Evolutionary conservation across 2,329 filamentous ascomycete species (phyloP).

Genomic region (Colletotrichum camelliae): DNA sequence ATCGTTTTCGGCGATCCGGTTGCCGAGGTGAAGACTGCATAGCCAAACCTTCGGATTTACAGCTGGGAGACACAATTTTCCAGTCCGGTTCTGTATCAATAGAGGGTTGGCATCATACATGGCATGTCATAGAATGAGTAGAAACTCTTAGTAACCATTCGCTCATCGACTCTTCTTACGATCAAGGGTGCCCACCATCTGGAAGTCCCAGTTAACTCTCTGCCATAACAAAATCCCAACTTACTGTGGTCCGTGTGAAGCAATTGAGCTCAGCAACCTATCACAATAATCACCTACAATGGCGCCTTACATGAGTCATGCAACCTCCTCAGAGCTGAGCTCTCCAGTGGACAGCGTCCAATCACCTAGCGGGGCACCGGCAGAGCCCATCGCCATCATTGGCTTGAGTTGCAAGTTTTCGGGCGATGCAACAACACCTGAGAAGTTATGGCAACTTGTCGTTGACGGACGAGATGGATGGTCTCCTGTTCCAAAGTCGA

Average conservation of each 20-base stretch:
- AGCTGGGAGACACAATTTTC: background rate
- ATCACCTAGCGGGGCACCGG: background rate
- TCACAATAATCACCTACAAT: background rate
- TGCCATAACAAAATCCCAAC: background rate
- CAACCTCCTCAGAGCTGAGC: background rate
- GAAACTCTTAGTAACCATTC: background rate
- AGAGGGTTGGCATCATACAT: background rate
- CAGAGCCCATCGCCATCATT: slow-evolving; percentile 26
- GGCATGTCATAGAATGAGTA: background rate
- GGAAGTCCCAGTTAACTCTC: background rate
- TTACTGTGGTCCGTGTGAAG: background rate
- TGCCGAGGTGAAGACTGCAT: background rate
- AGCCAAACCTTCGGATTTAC: background rate
- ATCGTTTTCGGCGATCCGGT: background rate
- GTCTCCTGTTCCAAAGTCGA: slow-evolving; percentile 1
- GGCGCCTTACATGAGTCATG: slow-evolving; percentile 1
- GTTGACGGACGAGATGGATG: background rate
- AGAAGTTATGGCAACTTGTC: slow-evolving; percentile 23
- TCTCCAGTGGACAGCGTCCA: slow-evolving; percentile 2
- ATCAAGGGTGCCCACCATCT: background rate
- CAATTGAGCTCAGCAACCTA: background rate
- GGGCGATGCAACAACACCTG: slow-evolving; percentile 19
- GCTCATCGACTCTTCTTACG: background rate
- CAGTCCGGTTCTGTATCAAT: background rate
- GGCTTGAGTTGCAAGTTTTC: slow-evolving; percentile 28